Percentiles rank a stretch among this genome's conserved stretches.
phyloP scores from a whole-genome alignment of 108 stramenopile genomes.

The Cylindrotheca fusiformis region DNA sequence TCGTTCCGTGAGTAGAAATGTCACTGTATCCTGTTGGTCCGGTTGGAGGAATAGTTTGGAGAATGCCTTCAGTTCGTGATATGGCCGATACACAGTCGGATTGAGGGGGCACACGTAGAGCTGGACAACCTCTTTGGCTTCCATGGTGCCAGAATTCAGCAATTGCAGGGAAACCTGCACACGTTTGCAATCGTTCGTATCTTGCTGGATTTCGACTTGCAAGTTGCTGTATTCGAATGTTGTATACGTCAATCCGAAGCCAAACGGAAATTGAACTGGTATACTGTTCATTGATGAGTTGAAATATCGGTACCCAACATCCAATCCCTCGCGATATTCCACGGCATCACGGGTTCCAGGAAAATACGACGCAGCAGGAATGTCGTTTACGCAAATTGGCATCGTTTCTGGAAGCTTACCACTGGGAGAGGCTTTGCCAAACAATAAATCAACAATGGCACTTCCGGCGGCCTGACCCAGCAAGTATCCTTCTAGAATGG shows the following conservation, averaged over 20 bases:
- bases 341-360: slow-evolving; percentile 38
- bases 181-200: slow-evolving; percentile 9
- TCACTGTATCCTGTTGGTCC: slow-evolving; percentile 82
- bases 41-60: slow-evolving; percentile 92
- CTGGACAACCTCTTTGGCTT: slow-evolving; percentile 46
- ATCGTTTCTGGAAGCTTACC: slow-evolving; percentile 63
- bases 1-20: slow-evolving; percentile 45
- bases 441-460: slow-evolving; percentile 62
- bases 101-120: slow-evolving; percentile 37
- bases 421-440: slow-evolving; percentile 52
- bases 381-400: slow-evolving; percentile 28
- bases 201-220: slow-evolving; percentile 10
- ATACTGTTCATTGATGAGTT: slow-evolving; percentile 25
- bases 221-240: slow-evolving; percentile 52
- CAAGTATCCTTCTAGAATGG: slow-evolving; percentile 54
- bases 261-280: slow-evolving; percentile 68
- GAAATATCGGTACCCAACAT: slow-evolving; percentile 75
- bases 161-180: slow-evolving; percentile 30
- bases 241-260: slow-evolving; percentile 68
- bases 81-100: slow-evolving; percentile 49
- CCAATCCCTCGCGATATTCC: slow-evolving; percentile 59
- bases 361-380: slow-evolving; percentile 27
- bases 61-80: slow-evolving; percentile 49
- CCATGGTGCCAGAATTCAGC: slow-evolving; percentile 27
- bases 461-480: slow-evolving; percentile 61